Conservation (phyloP, 257 asterid species). For the Ajuga chamaepitys region DNA sequence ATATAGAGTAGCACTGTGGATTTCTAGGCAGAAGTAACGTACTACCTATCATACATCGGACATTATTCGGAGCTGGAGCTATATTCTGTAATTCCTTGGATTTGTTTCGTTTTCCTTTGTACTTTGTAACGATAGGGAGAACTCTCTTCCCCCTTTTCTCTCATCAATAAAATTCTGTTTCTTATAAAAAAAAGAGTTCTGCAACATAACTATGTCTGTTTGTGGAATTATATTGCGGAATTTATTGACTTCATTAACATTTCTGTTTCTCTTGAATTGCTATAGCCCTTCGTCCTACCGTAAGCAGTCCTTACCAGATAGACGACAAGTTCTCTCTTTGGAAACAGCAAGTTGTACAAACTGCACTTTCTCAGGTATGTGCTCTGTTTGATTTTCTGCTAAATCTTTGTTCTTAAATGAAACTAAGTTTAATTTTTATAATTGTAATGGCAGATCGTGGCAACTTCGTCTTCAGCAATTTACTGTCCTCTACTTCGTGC, state of each 20-base stretch:
- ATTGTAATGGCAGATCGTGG: constrained; percentile 66
- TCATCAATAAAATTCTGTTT: too few relatives aligned
- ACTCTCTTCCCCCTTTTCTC: too few relatives aligned
- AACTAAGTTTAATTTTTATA: constrained; percentile 18
- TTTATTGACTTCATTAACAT: constrained; percentile 11
- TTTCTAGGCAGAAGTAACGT: too few relatives aligned
- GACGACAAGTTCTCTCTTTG: constrained; percentile 85
- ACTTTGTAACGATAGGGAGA: too few relatives aligned
- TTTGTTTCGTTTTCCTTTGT: too few relatives aligned
- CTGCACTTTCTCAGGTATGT: constrained; percentile 77
- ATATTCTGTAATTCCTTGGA: too few relatives aligned
- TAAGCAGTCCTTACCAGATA: constrained; percentile 51
- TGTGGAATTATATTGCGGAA: background rate
- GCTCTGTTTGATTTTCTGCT: constrained; percentile 9
- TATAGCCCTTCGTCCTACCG: constrained; percentile 88
- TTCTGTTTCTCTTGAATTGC: constrained; percentile 22
- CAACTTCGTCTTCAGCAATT: constrained; percentile 62
- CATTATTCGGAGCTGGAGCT: too few relatives aligned
- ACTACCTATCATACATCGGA: too few relatives aligned
- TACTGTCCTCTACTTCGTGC: constrained; percentile 86
- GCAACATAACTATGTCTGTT: background rate
- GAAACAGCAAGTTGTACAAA: constrained; percentile 78
- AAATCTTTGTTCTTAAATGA: background rate
- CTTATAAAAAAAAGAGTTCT: too few relatives aligned
- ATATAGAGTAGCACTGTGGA: too few relatives aligned